Evolutionary conservation across 1,284 basidiomycete genomes (phyloP).

Genomic region (Schizophyllum amplum): DNA sequence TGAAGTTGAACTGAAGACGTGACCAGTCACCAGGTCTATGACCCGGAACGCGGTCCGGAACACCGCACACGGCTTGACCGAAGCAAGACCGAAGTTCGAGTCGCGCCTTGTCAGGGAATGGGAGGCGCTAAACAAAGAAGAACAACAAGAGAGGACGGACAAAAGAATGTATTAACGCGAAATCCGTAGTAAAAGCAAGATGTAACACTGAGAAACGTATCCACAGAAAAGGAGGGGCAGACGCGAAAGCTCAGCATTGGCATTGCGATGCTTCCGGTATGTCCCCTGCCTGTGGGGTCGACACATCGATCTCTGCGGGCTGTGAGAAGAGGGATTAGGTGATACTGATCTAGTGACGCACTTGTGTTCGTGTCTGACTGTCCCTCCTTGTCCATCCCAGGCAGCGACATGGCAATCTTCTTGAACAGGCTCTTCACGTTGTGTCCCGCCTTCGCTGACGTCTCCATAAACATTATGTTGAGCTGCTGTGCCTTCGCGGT

Average conservation of each 20-base stretch:
- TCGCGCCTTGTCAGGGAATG: too few species aligned
- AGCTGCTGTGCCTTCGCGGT: conserved; percentile 90
- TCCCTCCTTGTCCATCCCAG: conserved; percentile 87
- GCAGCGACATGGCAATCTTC: conserved; percentile 97
- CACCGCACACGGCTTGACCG: too few species aligned
- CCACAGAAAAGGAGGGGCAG: not conserved
- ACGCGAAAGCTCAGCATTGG: conserved; percentile 41
- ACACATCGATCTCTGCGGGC: conserved; percentile 72
- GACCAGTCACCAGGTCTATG: too few species aligned
- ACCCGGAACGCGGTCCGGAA: too few species aligned
- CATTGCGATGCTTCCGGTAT: conserved; percentile 75
- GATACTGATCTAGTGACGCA: conserved; percentile 27
- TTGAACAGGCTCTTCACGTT: conserved; percentile 99
- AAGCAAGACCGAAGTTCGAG: too few species aligned
- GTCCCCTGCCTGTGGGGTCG: conserved; percentile 49
- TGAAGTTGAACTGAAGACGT: too few species aligned
- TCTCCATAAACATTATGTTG: conserved; percentile 99
- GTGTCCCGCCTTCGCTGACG: conserved; percentile 97
- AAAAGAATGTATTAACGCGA: not conserved
- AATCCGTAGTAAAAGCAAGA: not conserved
- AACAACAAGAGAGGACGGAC: not conserved
- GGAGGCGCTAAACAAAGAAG: too few species aligned
- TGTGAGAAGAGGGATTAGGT: conserved; percentile 3
- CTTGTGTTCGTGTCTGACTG: conserved; percentile 66
- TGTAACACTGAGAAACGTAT: not conserved